Evolutionary conservation across 139 green algal genomes (phyloP).

Genomic region (Auxenochlorella pyrenoidosa): DNA sequence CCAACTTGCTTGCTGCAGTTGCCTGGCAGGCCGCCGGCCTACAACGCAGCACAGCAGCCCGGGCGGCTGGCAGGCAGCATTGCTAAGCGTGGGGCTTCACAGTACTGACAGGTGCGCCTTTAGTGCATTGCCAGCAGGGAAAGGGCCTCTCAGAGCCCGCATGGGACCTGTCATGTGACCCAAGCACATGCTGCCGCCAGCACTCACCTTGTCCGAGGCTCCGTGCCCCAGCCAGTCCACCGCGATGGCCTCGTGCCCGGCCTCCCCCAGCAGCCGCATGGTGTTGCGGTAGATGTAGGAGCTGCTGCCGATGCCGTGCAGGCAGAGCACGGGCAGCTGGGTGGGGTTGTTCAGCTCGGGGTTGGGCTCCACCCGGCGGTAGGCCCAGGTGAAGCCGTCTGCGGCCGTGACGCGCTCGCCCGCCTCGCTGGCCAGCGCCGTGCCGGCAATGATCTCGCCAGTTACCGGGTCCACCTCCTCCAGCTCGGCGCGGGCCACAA

Average conservation of each 20-base stretch:
- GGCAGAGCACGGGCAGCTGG: slow-evolving; percentile 66
- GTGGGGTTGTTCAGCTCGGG: background rate
- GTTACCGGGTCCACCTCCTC: slow-evolving; percentile 48
- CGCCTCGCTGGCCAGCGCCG: slow-evolving; percentile 1
- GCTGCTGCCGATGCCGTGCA: slow-evolving; percentile 75
- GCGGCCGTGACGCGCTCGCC: background rate
- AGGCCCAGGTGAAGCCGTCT: slow-evolving; percentile 61
- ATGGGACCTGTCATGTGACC: too few species aligned
- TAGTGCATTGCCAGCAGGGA: too few species aligned
- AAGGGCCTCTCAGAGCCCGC: too few species aligned
- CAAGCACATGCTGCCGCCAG: too few species aligned
- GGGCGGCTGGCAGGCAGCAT: too few species aligned
- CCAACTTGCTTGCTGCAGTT: too few species aligned
- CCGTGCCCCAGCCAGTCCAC: slow-evolving; percentile 84
- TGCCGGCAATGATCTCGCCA: slow-evolving; percentile 45
- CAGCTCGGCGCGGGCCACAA: slow-evolving; percentile 20
- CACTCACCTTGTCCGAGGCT: slow-evolving; percentile 55
- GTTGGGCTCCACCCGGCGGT: slow-evolving; percentile 53
- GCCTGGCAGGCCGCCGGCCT: too few species aligned
- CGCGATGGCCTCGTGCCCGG: slow-evolving; percentile 65
- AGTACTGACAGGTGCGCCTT: too few species aligned
- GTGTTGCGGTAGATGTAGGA: slow-evolving; percentile 72
- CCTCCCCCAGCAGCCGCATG: slow-evolving; percentile 64
- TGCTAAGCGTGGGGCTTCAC: too few species aligned
- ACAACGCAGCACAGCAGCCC: background rate